These are phyloP conservation scores for Phaeosphaeriaceae sp. DNA, from an alignment of 2,329 filamentous ascomycete species.

Conservation along the genomic window DNA sequence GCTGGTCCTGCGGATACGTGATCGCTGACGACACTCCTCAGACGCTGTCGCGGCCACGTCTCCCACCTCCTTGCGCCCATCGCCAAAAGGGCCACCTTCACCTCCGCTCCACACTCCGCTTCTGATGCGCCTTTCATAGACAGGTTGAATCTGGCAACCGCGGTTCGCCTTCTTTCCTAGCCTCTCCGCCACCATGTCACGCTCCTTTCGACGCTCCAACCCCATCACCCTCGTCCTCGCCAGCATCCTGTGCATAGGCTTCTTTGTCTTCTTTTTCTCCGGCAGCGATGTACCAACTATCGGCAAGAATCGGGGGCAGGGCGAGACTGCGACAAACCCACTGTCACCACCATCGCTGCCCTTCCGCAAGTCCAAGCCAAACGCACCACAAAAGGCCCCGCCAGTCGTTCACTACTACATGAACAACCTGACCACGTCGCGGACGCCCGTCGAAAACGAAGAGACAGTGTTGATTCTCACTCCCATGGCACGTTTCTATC, in stretches of 20 bases:
- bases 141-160: slow-evolving; percentile 33
- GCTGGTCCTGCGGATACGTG: not conserved
- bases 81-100: slow-evolving; percentile 19
- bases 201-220: slow-evolving; percentile 79
- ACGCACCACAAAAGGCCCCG: slow-evolving; percentile 68
- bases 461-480: slow-evolving; percentile 92
- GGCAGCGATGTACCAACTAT: slow-evolving; percentile 63
- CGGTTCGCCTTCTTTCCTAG: slow-evolving; percentile 32
- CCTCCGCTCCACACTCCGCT: slow-evolving; percentile 16
- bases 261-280: slow-evolving; percentile 67
- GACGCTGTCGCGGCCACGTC: slow-evolving; percentile 39
- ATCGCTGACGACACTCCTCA: slow-evolving; percentile 4
- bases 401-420: slow-evolving; percentile 93
- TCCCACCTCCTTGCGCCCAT: slow-evolving; percentile 36
- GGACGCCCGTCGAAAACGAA: slow-evolving; percentile 75
- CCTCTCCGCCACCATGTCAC: slow-evolving; percentile 58
- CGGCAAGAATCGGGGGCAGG: slow-evolving; percentile 57
- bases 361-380: slow-evolving; percentile 70
- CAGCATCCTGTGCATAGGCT: slow-evolving; percentile 70
- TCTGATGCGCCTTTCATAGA: slow-evolving; percentile 46
- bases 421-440: slow-evolving; percentile 88
- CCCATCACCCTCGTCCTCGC: slow-evolving; percentile 78
- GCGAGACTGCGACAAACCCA: slow-evolving; percentile 68
- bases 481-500: slow-evolving; percentile 91
- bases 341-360: slow-evolving; percentile 77